A percentile compares a stretch with the other conserved stretches of the same genome.
Evolutionary conservation across 495 filamentous ascomycete genomes (phyloP).

Genomic region (Massariosphaeria phaeospora): DNA sequence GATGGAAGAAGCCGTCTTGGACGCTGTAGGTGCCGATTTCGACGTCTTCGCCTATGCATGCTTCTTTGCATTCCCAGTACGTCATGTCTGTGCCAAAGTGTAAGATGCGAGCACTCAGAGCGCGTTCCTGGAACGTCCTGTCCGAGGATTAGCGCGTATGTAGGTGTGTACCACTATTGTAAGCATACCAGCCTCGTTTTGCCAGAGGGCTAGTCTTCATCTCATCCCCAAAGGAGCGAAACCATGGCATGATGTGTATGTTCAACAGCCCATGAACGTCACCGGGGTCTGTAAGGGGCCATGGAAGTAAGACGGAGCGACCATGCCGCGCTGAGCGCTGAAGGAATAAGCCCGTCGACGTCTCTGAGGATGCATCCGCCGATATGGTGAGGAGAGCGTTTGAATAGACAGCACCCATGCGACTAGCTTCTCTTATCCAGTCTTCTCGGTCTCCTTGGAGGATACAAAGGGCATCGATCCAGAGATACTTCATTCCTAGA

Average conservation of each 20-base stretch:
- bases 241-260: not conserved
- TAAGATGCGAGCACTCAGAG: not conserved
- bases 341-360: not conserved
- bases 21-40: conserved; percentile 1
- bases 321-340: not conserved
- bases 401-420: conserved; percentile 28
- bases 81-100: not conserved
- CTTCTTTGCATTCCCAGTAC: not conserved
- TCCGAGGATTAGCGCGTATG: no score
- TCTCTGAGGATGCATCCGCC: conserved; percentile 15
- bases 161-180: no score
- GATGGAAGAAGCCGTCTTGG: not conserved
- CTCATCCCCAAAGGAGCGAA: not conserved
- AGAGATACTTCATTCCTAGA: conserved; percentile 13
- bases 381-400: conserved; percentile 27
- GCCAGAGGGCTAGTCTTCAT: not conserved
- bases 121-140: not conserved
- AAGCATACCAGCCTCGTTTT: conserved; percentile 3
- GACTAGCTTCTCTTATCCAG: conserved; percentile 19
- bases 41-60: not conserved
- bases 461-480: conserved; percentile 19
- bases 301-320: not conserved
- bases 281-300: not conserved
- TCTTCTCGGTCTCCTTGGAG: conserved; percentile 22
- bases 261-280: not conserved